These are phyloP conservation scores for Pelagophyceae sp. DNA, from an alignment of 352 stramenopile species.

Conservation along the genomic window DNA sequence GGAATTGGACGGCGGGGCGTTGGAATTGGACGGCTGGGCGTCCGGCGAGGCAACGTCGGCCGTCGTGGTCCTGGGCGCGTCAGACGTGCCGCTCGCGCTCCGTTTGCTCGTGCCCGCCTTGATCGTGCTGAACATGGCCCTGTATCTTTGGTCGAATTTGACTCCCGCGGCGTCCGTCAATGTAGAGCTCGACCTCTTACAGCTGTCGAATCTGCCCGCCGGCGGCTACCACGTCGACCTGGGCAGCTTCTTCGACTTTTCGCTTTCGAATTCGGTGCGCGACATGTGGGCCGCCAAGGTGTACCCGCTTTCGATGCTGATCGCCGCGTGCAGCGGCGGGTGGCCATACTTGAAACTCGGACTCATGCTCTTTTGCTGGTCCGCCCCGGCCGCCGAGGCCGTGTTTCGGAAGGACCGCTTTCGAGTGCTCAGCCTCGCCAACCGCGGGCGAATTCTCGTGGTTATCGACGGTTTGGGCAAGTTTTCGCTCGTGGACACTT, in stretches of 20 bases:
- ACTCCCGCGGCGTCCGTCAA: constrained; percentile 20
- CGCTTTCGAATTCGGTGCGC: constrained; percentile 30
- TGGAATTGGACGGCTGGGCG: not conserved
- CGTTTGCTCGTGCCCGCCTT: constrained; percentile 20
- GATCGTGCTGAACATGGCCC: not conserved
- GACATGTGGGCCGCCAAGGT: constrained; percentile 44
- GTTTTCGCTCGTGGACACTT: constrained; percentile 62
- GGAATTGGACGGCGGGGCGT: no score
- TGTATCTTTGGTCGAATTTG: constrained; percentile 20
- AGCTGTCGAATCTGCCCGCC: not conserved
- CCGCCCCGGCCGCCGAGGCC: not conserved
- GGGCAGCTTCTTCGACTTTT: constrained; percentile 32
- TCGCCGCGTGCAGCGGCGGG: constrained; percentile 54
- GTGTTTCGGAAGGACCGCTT: not conserved
- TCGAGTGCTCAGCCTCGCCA: not conserved
- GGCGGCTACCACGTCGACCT: not conserved
- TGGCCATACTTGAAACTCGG: constrained; percentile 63
- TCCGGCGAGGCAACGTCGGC: no score
- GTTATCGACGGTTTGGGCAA: constrained; percentile 56
- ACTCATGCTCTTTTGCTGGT: constrained; percentile 49
- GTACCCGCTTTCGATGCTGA: constrained; percentile 54
- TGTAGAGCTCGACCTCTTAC: constrained; percentile 14
- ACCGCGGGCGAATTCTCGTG: constrained; percentile 47
- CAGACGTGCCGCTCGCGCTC: not conserved
- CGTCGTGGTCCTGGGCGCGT: not conserved